Evolutionary conservation across 2,329 filamentous ascomycete species (phyloP).

Genomic region (Phoma sp.): DNA sequence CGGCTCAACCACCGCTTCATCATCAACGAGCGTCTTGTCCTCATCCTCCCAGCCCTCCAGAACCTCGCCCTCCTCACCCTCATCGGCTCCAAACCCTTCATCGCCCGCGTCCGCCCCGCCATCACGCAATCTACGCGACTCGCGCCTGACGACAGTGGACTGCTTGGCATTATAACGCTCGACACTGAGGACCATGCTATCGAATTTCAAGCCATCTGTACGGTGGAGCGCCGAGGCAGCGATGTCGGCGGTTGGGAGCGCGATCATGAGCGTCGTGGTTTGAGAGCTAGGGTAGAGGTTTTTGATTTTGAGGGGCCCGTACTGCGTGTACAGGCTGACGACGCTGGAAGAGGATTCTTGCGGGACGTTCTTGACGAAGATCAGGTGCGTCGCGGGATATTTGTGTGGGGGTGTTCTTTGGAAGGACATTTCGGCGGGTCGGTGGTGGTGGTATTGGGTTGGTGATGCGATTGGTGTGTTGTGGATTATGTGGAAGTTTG

Average conservation of each 20-base stretch:
- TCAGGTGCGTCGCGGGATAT: slow-evolving; percentile 11
- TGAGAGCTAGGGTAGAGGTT: slow-evolving; percentile 23
- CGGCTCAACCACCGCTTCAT: background rate
- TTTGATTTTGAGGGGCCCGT: slow-evolving; percentile 19
- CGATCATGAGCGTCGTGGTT: slow-evolving; percentile 27
- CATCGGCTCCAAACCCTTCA: background rate
- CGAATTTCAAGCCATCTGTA: slow-evolving; percentile 18
- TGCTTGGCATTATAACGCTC: slow-evolving; percentile 24
- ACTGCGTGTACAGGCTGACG: slow-evolving; percentile 10
- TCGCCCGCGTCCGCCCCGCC: background rate
- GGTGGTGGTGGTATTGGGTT: background rate
- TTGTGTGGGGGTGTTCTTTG: background rate
- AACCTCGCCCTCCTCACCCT: background rate
- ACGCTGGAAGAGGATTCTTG: slow-evolving; percentile 11
- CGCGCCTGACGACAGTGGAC: slow-evolving; percentile 14
- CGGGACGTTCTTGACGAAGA: slow-evolving; percentile 33
- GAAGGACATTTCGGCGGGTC: background rate
- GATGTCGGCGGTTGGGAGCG: slow-evolving; percentile 13
- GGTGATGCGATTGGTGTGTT: background rate
- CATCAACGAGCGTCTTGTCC: background rate
- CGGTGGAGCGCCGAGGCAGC: slow-evolving; percentile 17
- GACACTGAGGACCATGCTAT: slow-evolving; percentile 20
- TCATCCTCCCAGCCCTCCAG: background rate
- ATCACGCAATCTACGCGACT: background rate
- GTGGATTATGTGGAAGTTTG: background rate